Conservation (phyloP, 2,329 filamentous ascomycete genomes). For the Sclerotinia sclerotiorum region DNA sequence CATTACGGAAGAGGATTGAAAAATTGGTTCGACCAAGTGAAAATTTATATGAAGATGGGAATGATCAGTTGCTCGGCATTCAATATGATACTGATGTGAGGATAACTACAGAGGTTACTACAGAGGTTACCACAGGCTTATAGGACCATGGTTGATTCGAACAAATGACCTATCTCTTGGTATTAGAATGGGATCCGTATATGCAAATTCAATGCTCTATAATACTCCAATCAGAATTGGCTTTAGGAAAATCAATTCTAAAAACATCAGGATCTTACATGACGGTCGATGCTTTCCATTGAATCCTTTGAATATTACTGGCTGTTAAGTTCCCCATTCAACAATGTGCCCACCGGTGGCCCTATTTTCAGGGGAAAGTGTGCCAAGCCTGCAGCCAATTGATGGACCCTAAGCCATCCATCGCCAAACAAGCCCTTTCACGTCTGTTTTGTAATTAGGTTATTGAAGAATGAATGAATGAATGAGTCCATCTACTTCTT, state of each 20-base stretch:
- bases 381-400: constrained; percentile 4
- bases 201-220: constrained; percentile 2
- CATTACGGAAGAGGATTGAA: constrained; percentile 2
- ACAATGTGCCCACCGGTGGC: neutral
- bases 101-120: neutral
- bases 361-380: constrained; percentile 8
- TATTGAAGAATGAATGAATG: neutral
- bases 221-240: neutral
- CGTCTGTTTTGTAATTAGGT: neutral
- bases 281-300: neutral
- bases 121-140: neutral
- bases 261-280: neutral
- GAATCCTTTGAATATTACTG: neutral
- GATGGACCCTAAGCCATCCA: neutral
- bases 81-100: constrained; percentile 10
- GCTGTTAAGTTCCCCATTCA: neutral
- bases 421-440: constrained; percentile 6
- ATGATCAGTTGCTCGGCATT: neutral
- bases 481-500: neutral
- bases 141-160: neutral
- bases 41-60: neutral
- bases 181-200: neutral
- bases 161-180: neutral
- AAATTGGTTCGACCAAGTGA: neutral
- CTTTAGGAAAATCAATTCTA: constrained; percentile 1